These are phyloP conservation scores for Hortaea werneckii DNA, from an alignment of 2,329 filamentous ascomycete genomes.

Conservation along the genomic window DNA sequence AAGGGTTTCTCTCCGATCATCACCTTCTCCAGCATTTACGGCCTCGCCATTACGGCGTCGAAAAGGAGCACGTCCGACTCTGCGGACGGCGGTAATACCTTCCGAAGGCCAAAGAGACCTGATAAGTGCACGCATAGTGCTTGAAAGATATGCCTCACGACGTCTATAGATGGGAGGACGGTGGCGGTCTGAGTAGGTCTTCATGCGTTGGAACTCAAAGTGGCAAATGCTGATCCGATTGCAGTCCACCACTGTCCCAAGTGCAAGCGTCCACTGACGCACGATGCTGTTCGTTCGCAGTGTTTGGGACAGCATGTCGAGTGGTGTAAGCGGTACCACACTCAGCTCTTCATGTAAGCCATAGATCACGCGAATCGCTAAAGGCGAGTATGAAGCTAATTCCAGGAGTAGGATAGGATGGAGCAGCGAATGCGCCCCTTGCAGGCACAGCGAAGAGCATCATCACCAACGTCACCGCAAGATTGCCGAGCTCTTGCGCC, in stretches of 20 bases:
- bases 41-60: too few relatives aligned
- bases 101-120: not conserved
- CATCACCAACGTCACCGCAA: constrained; percentile 34
- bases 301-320: constrained; percentile 41
- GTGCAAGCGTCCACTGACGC: constrained; percentile 38
- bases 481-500: constrained; percentile 24
- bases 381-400: not conserved
- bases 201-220: not conserved
- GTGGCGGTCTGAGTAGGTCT: constrained; percentile 19
- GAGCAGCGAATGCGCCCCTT: constrained; percentile 21
- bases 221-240: constrained; percentile 4
- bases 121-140: not conserved
- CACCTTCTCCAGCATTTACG: too few relatives aligned
- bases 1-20: too few relatives aligned
- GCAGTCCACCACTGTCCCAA: constrained; percentile 43
- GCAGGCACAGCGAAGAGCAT: constrained; percentile 29
- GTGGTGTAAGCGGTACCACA: constrained; percentile 41
- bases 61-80: too few relatives aligned
- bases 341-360: constrained; percentile 33
- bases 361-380: constrained; percentile 7
- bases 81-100: too few relatives aligned
- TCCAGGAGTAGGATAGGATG: constrained; percentile 9
- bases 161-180: constrained; percentile 24
- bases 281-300: constrained; percentile 23
- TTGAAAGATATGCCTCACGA: constrained; percentile 17